Conservation (phyloP, 495 filamentous ascomycete genomes). For the Penicillium tannophilum region DNA sequence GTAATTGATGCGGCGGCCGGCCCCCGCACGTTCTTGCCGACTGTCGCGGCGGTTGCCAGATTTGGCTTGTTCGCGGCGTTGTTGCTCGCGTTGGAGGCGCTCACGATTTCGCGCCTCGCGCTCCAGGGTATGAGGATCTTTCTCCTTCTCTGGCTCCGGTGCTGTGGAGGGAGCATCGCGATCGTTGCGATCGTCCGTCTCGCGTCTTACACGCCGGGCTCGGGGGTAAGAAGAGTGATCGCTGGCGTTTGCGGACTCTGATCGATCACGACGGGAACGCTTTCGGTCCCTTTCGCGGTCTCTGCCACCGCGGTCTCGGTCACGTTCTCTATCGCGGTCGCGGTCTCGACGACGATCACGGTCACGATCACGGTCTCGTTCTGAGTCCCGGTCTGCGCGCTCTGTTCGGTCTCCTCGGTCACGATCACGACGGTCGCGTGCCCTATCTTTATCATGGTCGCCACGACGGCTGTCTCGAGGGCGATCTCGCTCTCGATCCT, state of each 20-base stretch:
- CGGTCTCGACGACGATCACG: conserved; percentile 42
- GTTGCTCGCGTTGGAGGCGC: conserved; percentile 74
- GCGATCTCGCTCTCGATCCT: conserved; percentile 29
- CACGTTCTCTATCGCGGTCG: conserved; percentile 36
- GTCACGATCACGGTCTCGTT: conserved; percentile 36
- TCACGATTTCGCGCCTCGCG: conserved; percentile 77
- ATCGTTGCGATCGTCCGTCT: conserved; percentile 27
- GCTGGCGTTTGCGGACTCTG: conserved; percentile 39
- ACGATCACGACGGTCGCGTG: conserved; percentile 30
- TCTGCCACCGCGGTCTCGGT: conserved; percentile 34
- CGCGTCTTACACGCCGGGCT: conserved; percentile 46
- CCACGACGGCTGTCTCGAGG: conserved; percentile 33
- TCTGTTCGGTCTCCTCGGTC: conserved; percentile 41
- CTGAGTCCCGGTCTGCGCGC: conserved; percentile 34
- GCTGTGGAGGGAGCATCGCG: conserved; percentile 13
- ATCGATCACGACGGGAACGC: conserved; percentile 54
- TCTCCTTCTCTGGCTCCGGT: conserved; percentile 56
- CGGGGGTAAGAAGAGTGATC: conserved; percentile 41
- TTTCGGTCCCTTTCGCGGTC: conserved; percentile 58
- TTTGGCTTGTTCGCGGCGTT: conserved; percentile 60
- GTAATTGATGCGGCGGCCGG: conserved; percentile 54
- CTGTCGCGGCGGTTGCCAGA: conserved; percentile 53
- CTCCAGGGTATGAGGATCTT: conserved; percentile 75
- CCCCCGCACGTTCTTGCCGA: conserved; percentile 52
- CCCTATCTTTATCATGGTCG: conserved; percentile 35